Evolutionary conservation across 371 early-diverging fungal species (phyloP).

Genomic region (Basidiobolus meristosporus): DNA sequence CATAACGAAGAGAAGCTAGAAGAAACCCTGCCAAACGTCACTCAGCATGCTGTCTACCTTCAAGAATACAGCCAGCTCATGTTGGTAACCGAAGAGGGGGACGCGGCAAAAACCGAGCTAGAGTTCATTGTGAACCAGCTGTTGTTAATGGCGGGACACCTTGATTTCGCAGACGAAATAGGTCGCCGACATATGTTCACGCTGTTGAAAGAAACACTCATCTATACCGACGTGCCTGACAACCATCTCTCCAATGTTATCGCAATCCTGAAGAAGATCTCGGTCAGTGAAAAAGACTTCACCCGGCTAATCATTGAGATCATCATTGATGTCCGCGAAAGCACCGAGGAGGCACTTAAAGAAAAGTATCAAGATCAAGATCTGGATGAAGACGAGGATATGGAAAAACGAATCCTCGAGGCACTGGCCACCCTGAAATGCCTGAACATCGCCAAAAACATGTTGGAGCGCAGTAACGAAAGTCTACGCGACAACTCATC

Average conservation of each 20-base stretch:
- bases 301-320: conserved; percentile 64
- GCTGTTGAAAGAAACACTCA: conserved; percentile 46
- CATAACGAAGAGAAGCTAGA: conserved; percentile 41
- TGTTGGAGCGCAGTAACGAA: conserved; percentile 50
- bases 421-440: conserved; percentile 40
- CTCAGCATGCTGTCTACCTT: conserved; percentile 45
- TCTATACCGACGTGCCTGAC: conserved; percentile 45
- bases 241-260: conserved; percentile 45
- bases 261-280: conserved; percentile 46
- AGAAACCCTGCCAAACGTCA: conserved; percentile 47
- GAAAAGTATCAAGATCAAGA: conserved; percentile 8
- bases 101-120: conserved; percentile 29
- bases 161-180: conserved; percentile 75
- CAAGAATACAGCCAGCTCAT: conserved; percentile 39
- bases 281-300: conserved; percentile 66
- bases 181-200: conserved; percentile 66
- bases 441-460: conserved; percentile 47
- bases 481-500: conserved; percentile 45
- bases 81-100: conserved; percentile 23
- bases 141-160: conserved; percentile 42
- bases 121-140: conserved; percentile 63
- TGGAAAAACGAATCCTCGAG: conserved; percentile 19
- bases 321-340: conserved; percentile 33
- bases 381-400: conserved; percentile 12
- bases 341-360: conserved; percentile 8